Evolutionary conservation across 148 eudicot genomes (phyloP).

Genomic region (Oxyria digyna): DNA sequence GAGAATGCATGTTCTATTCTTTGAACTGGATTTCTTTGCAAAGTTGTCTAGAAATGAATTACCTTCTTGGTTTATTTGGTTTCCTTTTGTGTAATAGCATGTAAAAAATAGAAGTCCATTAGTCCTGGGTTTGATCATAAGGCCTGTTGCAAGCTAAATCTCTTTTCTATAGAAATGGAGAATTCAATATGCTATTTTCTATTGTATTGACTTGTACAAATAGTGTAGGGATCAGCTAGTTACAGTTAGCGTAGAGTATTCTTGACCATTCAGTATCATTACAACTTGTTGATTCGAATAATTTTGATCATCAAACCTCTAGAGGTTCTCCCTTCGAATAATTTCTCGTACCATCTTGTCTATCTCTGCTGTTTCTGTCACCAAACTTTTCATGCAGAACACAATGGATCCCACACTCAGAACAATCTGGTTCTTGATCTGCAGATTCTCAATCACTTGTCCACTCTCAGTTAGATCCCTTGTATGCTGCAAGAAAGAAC

Average conservation of each 20-base stretch:
- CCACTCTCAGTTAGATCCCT: slow-evolving; percentile 12
- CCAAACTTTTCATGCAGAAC: slow-evolving; percentile 25
- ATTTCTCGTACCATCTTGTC: slow-evolving; percentile 23
- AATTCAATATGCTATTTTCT: neutral
- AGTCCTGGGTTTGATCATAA: neutral
- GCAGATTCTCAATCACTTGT: slow-evolving; percentile 7
- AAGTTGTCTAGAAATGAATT: neutral
- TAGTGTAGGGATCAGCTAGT: neutral
- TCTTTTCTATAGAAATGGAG: neutral
- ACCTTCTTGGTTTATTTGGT: neutral
- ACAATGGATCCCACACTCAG: slow-evolving; percentile 19
- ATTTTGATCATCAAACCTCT: neutral
- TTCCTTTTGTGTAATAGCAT: neutral
- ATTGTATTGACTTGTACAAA: neutral
- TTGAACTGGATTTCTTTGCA: no score
- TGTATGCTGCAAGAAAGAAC: slow-evolving; percentile 16
- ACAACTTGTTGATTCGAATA: neutral
- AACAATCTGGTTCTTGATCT: slow-evolving; percentile 12
- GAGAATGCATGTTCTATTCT: neutral
- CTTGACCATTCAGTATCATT: neutral
- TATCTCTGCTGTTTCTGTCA: slow-evolving; percentile 23
- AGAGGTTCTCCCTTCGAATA: slow-evolving; percentile 21
- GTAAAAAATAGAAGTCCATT: neutral
- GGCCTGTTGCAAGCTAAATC: neutral
- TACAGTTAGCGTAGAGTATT: neutral